Evolutionary conservation across 2,329 filamentous ascomycete genomes (phyloP).

Genomic region (Septoria petroselini): DNA sequence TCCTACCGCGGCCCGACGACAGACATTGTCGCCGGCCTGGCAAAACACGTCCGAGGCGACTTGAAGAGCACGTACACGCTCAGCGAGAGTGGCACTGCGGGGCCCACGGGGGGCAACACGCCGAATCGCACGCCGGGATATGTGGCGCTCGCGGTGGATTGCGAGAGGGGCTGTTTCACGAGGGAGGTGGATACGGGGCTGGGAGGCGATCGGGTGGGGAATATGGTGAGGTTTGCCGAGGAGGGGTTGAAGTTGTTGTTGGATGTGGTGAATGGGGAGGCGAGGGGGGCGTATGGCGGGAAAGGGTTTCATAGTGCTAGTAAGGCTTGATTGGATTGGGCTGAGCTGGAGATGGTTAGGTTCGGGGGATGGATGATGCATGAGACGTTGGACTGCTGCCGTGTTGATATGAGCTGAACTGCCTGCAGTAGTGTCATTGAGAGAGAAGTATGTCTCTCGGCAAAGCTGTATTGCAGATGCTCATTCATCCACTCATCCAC

Average conservation of each 20-base stretch:
- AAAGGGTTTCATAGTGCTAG: constrained; percentile 22
- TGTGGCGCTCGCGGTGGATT: constrained; percentile 60
- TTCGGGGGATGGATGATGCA: too few species aligned
- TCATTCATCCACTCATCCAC: too few species aligned
- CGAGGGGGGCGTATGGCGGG: background rate
- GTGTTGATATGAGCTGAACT: too few species aligned
- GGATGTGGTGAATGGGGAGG: constrained; percentile 53
- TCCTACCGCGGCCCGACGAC: constrained; percentile 59
- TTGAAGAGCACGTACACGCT: constrained; percentile 57
- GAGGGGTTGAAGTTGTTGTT: constrained; percentile 56
- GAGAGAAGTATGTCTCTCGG: too few species aligned
- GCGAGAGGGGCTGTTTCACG: constrained; percentile 51
- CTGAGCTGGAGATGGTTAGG: too few species aligned
- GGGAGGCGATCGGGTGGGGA: constrained; percentile 54
- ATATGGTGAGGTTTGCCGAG: constrained; percentile 62
- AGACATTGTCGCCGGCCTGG: constrained; percentile 55
- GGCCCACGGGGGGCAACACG: constrained; percentile 57
- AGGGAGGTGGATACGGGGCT: constrained; percentile 57
- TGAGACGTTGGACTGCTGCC: too few species aligned
- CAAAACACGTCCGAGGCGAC: constrained; percentile 55
- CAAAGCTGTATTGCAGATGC: too few species aligned
- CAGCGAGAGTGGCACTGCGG: constrained; percentile 62
- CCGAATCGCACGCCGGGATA: constrained; percentile 61
- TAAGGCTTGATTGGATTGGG: constrained; percentile 4
- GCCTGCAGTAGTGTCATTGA: too few species aligned